These are phyloP conservation scores for Lecanoromycetidae sp. DNA, from an alignment of 2,329 filamentous ascomycete genomes.

Conservation along the genomic window DNA sequence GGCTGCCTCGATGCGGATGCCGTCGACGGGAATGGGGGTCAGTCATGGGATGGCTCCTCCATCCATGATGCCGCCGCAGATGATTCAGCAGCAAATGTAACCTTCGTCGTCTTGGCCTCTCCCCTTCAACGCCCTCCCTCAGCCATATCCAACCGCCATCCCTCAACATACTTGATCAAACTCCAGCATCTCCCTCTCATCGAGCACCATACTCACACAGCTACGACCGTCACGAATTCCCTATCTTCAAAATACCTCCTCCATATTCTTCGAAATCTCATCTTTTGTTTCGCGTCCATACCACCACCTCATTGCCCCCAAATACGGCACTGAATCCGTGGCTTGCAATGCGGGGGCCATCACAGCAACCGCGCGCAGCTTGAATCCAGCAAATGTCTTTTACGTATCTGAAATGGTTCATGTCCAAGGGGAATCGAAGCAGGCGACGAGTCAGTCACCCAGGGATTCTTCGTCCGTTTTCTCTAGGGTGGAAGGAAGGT, in stretches of 20 bases:
- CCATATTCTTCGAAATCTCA: background rate
- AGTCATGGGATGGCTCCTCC: conserved; percentile 8
- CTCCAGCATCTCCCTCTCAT: background rate
- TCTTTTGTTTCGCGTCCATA: no score
- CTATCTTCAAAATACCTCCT: conserved; percentile 1
- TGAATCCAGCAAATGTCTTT: no score
- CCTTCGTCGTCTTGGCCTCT: background rate
- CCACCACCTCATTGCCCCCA: no score
- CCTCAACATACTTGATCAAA: conserved; percentile 1
- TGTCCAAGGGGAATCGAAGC: no score
- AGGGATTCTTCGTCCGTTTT: no score
- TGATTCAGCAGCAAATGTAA: conserved; percentile 26
- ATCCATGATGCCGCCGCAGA: conserved; percentile 24
- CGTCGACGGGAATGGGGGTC: conserved; percentile 8
- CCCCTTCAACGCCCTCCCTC: background rate
- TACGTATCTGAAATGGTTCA: no score
- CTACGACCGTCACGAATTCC: conserved; percentile 3
- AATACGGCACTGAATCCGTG: no score
- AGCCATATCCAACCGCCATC: background rate
- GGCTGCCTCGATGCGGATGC: conserved; percentile 19
- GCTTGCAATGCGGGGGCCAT: no score
- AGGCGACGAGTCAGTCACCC: no score
- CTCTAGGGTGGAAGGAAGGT: no score
- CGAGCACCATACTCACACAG: background rate
- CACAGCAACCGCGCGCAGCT: no score